phyloP scores from a whole-genome alignment of 164 flowering plant species.

The Vitis riparia region DNA sequence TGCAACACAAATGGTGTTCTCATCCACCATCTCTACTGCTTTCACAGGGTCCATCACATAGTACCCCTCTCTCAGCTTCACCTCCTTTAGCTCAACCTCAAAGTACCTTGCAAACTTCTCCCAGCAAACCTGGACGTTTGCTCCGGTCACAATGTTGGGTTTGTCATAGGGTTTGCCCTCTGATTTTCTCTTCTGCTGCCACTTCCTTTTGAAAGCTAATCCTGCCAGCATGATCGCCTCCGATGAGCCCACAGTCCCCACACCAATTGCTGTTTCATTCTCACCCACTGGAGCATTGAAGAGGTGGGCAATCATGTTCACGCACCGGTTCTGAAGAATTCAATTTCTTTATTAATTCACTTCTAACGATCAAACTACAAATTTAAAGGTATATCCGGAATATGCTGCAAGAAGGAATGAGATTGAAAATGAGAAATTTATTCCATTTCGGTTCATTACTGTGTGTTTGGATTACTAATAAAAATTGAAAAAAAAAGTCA shows the following conservation, averaged over 20 bases:
- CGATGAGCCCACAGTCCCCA: constrained; percentile 73
- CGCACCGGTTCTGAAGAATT: constrained; percentile 63
- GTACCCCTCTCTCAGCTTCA: constrained; percentile 60
- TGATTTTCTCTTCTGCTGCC: constrained; percentile 60
- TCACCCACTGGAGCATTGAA: constrained; percentile 63
- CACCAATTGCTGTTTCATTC: constrained; percentile 53
- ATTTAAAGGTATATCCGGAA: no score
- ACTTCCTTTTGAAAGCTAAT: constrained; percentile 69
- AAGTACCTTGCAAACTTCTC: constrained; percentile 81
- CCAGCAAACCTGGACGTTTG: constrained; percentile 79
- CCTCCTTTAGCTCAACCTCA: constrained; percentile 78
- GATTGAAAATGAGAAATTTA: no score
- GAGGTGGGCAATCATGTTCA: constrained; percentile 69
- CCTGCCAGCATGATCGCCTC: constrained; percentile 85
- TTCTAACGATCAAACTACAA: no score
- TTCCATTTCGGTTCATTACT: no score
- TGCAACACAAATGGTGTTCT: constrained; percentile 79
- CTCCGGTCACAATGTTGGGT: constrained; percentile 76
- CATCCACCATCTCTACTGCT: constrained; percentile 78
- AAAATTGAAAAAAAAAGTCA: no score
- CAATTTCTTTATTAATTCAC: not conserved
- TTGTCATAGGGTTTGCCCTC: constrained; percentile 59
- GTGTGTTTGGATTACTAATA: no score
- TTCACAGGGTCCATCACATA: constrained; percentile 76
- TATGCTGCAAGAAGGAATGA: no score